Evolutionary conservation across 1,284 basidiomycete genomes (phyloP).

Genomic region (Apiotrichum akiyoshidainum): DNA sequence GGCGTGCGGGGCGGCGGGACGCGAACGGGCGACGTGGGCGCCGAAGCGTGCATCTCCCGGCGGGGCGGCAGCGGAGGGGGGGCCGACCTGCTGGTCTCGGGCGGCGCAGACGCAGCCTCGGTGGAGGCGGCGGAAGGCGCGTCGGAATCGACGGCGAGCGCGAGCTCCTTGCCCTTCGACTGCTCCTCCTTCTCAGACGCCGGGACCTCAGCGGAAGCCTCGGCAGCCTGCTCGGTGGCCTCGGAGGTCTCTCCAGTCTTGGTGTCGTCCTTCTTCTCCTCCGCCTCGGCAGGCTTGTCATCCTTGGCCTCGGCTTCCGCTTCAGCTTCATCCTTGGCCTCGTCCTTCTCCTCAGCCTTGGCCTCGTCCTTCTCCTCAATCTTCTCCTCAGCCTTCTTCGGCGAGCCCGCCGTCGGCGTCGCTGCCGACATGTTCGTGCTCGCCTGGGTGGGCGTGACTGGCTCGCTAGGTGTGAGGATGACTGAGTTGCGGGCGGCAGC

Average conservation of each 20-base stretch:
- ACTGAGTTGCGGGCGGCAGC: background rate
- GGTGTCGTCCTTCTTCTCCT: background rate
- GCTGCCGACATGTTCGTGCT: constrained; percentile 1
- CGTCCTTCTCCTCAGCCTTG: constrained; percentile 7
- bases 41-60: background rate
- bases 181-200: background rate
- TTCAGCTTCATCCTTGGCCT: background rate
- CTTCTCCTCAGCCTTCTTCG: background rate
- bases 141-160: background rate
- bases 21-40: background rate
- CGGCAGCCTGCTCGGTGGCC: too few relatives aligned
- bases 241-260: background rate
- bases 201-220: too few relatives aligned
- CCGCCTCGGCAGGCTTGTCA: background rate
- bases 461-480: background rate
- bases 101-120: too few relatives aligned
- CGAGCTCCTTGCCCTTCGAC: background rate
- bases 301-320: constrained; percentile 1
- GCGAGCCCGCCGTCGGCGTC: background rate
- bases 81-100: too few relatives aligned
- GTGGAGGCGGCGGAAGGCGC: background rate
- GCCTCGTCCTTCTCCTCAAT: constrained; percentile 3
- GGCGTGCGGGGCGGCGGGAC: background rate
- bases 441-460: constrained; percentile 2
- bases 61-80: constrained; percentile 1